A percentile compares a stretch with the other conserved stretches of the same genome.
Conservation (phyloP, 129 eudicot genomes). For the Sambucus nigra region DNA sequence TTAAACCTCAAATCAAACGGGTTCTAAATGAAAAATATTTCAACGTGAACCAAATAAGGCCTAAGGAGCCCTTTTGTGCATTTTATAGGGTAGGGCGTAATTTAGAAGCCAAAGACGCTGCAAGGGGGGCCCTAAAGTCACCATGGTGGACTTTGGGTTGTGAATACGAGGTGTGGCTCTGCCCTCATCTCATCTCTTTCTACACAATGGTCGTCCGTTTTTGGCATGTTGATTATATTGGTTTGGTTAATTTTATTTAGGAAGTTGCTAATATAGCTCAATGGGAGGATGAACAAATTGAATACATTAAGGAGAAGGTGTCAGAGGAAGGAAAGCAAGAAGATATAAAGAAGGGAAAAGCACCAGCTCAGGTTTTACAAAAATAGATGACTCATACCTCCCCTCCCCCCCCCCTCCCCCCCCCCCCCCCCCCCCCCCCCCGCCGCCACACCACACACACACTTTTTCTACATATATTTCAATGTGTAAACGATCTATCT, state of each 20-base stretch:
- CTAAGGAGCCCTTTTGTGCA: conserved; percentile 5
- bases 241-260: conserved; percentile 24
- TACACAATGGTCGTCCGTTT: neutral
- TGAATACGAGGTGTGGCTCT: conserved; percentile 52
- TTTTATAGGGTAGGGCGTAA: conserved; percentile 75
- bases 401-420: no score
- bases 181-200: neutral
- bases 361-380: conserved; percentile 66
- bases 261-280: conserved; percentile 88
- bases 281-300: conserved; percentile 99
- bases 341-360: conserved; percentile 87
- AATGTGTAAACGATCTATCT: neutral
- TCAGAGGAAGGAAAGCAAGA: conserved; percentile 82
- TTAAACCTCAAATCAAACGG: no score
- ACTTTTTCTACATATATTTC: neutral
- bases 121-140: conserved; percentile 91
- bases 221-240: neutral
- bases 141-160: conserved; percentile 99
- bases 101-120: conserved; percentile 94
- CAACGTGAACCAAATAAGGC: no score
- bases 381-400: neutral
- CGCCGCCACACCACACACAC: no score
- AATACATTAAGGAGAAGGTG: conserved; percentile 76
- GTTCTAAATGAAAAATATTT: no score
- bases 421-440: no score